Evolutionary conservation across 176 grass and related monocot species (phyloP), one percentile per base, ranked within the genome.

Genomic region (Puya raimondii): DNA sequence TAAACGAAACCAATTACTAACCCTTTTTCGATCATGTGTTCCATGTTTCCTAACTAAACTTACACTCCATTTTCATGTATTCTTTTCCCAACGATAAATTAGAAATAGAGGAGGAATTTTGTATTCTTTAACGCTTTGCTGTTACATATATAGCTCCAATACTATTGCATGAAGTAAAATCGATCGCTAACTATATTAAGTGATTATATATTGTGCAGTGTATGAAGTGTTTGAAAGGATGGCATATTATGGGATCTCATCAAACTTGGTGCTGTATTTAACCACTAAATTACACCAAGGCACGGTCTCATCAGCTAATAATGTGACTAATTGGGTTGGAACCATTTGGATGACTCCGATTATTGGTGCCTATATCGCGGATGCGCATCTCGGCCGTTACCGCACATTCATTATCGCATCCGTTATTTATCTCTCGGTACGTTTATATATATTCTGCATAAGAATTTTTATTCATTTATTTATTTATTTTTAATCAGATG

Each of bases 161-260:
- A 42, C 33, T 7, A 42, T 42, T 42, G 6, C 7, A 42, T 42
- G 4, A 6, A 42, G 33, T 42, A 42, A 42, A 42, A 6, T 42
- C 4, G 4, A 42, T 42, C 0, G 6, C 33, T 42, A 26, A 26
- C 25, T 26, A 26, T 26, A 42, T 42, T 42, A 42, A 42, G 4
- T 42, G 33, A 42, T 42, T 42, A 7, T 42, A 42, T 61, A 51
- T 53, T 49, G 26, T 33, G 59, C 76, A 96, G 93, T 90, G 52
- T 96, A 96, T 72, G 93, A 96, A 80, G 77, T 90, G 51, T 96
- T 96, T 70, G 93, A 96, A 81, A 79, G 93, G 66, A 83, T 96
- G 89, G 89, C 93, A 16, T 96, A 69, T 81, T 90, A 96, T 53
- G 93, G 93, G 59, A 90, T 96, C 64, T 87, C 93, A 26, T 90